Conservation (phyloP, 768 basidiomycete genomes). For the Tulasnella sp. region DNA sequence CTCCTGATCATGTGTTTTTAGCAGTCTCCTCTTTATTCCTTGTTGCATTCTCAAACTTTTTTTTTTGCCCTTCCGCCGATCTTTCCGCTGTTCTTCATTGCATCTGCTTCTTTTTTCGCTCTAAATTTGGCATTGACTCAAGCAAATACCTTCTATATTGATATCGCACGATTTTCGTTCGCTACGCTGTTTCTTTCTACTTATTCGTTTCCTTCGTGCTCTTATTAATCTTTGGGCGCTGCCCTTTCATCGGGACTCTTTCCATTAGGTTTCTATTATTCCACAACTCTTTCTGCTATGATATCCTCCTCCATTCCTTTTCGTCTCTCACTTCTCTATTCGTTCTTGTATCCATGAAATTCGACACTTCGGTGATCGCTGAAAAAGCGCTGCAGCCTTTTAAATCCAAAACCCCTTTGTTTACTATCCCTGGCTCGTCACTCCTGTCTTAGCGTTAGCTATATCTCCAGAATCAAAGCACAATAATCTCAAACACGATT, state of each 20-base stretch:
- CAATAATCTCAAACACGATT: background rate
- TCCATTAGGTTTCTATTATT: background rate
- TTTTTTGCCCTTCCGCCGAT: background rate
- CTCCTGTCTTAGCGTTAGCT: background rate
- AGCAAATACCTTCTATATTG: background rate
- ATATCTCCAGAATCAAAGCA: background rate
- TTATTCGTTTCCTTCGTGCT: background rate
- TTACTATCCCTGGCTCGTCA: too few relatives aligned
- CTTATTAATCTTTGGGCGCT: background rate
- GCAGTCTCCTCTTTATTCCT: background rate
- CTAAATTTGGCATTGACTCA: background rate
- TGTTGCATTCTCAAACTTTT: background rate
- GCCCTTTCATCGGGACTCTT: conserved; percentile 4
- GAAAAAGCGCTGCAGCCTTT: background rate
- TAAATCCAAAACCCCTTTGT: background rate
- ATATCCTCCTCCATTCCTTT: conserved; percentile 2
- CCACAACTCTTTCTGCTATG: conserved; percentile 1
- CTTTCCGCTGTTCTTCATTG: background rate
- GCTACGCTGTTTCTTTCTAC: background rate
- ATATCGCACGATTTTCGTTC: background rate
- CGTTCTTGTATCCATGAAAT: background rate
- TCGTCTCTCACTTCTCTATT: background rate
- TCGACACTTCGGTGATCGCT: background rate
- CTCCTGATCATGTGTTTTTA: background rate
- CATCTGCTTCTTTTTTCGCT: background rate